Evolutionary conservation across 352 stramenopile species (phyloP), one percentile per base, ranked within the genome.

Genomic region (Thalassiosira hispida): DNA sequence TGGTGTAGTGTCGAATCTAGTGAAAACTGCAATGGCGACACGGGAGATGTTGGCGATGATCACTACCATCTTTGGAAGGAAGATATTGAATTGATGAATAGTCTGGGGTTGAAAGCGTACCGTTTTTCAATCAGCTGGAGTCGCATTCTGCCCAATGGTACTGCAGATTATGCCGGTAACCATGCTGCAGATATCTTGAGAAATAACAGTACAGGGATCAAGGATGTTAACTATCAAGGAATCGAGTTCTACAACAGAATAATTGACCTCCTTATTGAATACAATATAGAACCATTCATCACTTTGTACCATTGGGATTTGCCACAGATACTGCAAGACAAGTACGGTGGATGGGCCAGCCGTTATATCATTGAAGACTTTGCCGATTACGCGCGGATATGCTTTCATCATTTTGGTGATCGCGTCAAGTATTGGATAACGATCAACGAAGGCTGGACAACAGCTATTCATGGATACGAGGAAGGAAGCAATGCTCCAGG

Each of bases 281-380:
- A 91, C 40, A 88, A 79, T 73, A 98, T 98, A 69, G 88, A 91
- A 51, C 96, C 96, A n/a, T 93, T 96, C 35, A 75, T 98, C 18
- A 98, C 96, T 18, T 77, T 98, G 2, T 98, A 97, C 80, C 96
- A 98, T 83, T 98, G 96, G 96, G 96, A 98, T 84, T 72, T 98
- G 11, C 96, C 96, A 6, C 83, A 95, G 23, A 80, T 86, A 33
- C 77, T 98, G 7, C 86, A 98, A 74, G 90, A 94, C 11, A 79
- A 94, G 25, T 93, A 96, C 38, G 89, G 90, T 44, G 96, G 96
- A 65, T 92, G 87, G 87, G 56, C 87, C 16, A 66, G 76, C 60
- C 31, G n/a, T 35, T 18, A 55, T 14, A 79, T 89, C 22, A 71
- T 86, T 38, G 57, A 86, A 53, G 81, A 81, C 57, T 93, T 93